A percentile compares a stretch with the other conserved stretches of the same genome.
Conservation (phyloP, 1,284 basidiomycete genomes). For the Cronartium quercuum region DNA sequence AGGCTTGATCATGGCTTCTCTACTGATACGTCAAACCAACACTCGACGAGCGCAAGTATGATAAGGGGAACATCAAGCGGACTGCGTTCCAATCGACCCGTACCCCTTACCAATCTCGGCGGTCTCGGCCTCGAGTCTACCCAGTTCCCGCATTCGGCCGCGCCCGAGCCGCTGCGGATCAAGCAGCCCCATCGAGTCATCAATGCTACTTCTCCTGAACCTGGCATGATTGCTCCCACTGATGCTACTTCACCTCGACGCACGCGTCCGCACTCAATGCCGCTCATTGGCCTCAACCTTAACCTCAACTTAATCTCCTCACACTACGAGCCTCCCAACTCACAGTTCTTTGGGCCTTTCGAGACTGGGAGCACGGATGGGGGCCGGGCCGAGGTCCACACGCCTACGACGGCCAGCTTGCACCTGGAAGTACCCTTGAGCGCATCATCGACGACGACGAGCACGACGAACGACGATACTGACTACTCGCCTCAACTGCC, state of each 20-base stretch:
- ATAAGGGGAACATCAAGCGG: background rate
- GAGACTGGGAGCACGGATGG: conserved; percentile 23
- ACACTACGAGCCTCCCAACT: background rate
- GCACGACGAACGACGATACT: conserved; percentile 24
- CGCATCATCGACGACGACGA: conserved; percentile 17
- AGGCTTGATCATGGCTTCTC: conserved; percentile 7
- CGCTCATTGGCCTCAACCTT: conserved; percentile 23
- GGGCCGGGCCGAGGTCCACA: background rate
- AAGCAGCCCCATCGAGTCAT: conserved; percentile 35
- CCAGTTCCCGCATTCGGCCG: background rate
- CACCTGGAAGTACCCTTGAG: conserved; percentile 32
- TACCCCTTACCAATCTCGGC: background rate
- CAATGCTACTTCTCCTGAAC: conserved; percentile 35
- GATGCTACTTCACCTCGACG: conserved; percentile 34
- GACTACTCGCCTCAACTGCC: conserved; percentile 39
- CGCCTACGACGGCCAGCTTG: conserved; percentile 29
- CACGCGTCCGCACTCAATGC: conserved; percentile 33
- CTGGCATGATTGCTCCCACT: conserved; percentile 36
- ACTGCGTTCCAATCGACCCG: background rate
- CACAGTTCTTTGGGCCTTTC: conserved; percentile 10
- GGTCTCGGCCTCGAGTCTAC: background rate
- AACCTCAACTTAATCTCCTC: conserved; percentile 7
- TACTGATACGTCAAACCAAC: background rate
- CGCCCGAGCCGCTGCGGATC: background rate
- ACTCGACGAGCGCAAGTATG: background rate